Evolutionary conservation across 352 stramenopile species (phyloP).

Genomic region (Globisporangium solare): DNA sequence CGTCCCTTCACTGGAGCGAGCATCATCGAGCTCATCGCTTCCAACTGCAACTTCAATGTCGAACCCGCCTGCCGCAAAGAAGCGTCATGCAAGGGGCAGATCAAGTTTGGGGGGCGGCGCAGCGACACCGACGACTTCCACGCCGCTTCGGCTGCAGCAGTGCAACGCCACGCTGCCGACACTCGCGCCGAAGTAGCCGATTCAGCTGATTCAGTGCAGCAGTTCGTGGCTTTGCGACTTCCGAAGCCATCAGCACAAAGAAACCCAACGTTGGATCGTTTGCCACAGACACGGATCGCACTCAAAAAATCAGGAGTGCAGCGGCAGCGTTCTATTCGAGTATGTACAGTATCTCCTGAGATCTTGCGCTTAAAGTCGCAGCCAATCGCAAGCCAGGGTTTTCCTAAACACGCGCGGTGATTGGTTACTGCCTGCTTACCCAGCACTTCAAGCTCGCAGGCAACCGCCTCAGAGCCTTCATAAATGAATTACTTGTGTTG

Average conservation of each 20-base stretch:
- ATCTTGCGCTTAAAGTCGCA: conserved; percentile 8
- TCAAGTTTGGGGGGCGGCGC: too few species aligned
- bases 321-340: too few species aligned
- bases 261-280: neutral
- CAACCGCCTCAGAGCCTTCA: conserved; percentile 4
- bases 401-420: neutral
- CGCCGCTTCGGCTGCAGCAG: conserved; percentile 12
- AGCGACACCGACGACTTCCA: too few species aligned
- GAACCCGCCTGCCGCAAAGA: too few species aligned
- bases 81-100: too few species aligned
- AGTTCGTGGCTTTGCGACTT: too few species aligned
- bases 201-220: too few species aligned
- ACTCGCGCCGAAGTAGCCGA: conserved; percentile 16
- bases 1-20: conserved; percentile 1
- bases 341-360: too few species aligned
- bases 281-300: neutral
- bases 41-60: neutral
- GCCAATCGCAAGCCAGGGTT: conserved; percentile 11
- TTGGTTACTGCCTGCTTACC: conserved; percentile 4
- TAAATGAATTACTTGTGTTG: neutral
- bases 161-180: conserved; percentile 27
- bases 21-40: neutral
- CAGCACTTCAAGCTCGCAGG: conserved; percentile 1
- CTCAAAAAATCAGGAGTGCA: too few species aligned
- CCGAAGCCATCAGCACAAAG: too few species aligned